These are phyloP conservation scores for Euphorbia peplus DNA, from an alignment of 345 rosid species.

Conservation along the genomic window DNA sequence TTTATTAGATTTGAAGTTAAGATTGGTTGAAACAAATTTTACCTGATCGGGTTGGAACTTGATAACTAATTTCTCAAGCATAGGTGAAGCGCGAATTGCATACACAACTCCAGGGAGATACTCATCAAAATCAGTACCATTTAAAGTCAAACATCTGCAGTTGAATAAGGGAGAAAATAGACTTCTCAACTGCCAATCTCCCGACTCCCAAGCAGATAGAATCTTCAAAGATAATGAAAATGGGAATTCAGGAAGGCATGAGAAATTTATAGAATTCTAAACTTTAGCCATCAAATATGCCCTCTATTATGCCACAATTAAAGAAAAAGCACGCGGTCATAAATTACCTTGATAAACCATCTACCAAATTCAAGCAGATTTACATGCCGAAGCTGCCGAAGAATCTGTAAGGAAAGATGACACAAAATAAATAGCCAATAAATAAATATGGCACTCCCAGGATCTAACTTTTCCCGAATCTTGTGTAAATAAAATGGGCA, in stretches of 20 bases:
- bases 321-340: background rate
- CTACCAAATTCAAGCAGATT: background rate
- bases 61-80: background rate
- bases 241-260: too few relatives aligned
- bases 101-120: background rate
- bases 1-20: too few relatives aligned
- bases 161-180: background rate
- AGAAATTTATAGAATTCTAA: background rate
- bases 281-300: too few relatives aligned
- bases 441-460: too few relatives aligned
- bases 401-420: too few relatives aligned
- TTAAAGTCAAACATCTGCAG: background rate
- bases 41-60: background rate
- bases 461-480: too few relatives aligned
- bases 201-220: background rate
- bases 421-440: too few relatives aligned
- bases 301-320: background rate
- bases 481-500: too few relatives aligned
- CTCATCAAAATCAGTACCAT: background rate
- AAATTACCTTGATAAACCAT: background rate
- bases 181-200: too few relatives aligned
- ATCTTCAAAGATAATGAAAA: background rate
- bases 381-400: background rate
- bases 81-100: background rate
- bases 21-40: background rate